Evolutionary conservation across 2,329 filamentous ascomycete genomes (phyloP).

Genomic region (Arachnopeziza araneosa): DNA sequence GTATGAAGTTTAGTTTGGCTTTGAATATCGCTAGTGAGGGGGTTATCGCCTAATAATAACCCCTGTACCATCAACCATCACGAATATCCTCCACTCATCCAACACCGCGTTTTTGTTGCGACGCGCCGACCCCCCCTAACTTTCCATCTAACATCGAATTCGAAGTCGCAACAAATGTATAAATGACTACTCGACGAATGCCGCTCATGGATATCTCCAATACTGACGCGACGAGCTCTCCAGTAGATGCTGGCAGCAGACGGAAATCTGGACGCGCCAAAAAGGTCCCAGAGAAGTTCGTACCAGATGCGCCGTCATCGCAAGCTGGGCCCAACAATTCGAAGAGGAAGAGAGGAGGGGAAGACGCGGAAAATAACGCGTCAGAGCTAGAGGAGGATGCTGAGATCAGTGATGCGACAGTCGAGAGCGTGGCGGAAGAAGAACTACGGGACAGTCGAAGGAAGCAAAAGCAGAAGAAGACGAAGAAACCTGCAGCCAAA

Average conservation of each 20-base stretch:
- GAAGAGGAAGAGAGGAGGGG: slow-evolving; percentile 51
- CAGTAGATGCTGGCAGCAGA: slow-evolving; percentile 44
- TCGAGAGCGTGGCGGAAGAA: slow-evolving; percentile 41
- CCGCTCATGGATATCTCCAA: slow-evolving; percentile 47
- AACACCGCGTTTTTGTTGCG: not conserved
- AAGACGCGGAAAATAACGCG: slow-evolving; percentile 42
- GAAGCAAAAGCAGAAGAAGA: slow-evolving; percentile 29
- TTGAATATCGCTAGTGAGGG: not conserved
- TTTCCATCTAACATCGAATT: slow-evolving; percentile 2
- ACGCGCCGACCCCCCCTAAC: slow-evolving; percentile 13
- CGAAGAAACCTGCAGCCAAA: slow-evolving; percentile 55
- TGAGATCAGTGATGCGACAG: slow-evolving; percentile 35
- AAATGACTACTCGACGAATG: slow-evolving; percentile 38
- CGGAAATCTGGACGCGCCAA: slow-evolving; percentile 66
- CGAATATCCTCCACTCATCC: slow-evolving; percentile 6
- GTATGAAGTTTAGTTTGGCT: not conserved
- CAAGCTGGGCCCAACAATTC: slow-evolving; percentile 36
- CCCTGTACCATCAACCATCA: slow-evolving; percentile 1
- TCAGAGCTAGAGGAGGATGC: slow-evolving; percentile 45
- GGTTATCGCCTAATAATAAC: not conserved
- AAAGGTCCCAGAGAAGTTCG: slow-evolving; percentile 54
- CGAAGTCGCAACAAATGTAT: slow-evolving; percentile 21
- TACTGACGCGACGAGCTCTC: slow-evolving; percentile 49
- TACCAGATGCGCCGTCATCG: slow-evolving; percentile 39
- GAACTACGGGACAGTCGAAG: slow-evolving; percentile 36